A percentile compares a stretch with the other conserved stretches of the same genome.
These are phyloP conservation scores for Talaromyces sp. DNA, from an alignment of 2,329 filamentous ascomycete species.

Conservation along the genomic window DNA sequence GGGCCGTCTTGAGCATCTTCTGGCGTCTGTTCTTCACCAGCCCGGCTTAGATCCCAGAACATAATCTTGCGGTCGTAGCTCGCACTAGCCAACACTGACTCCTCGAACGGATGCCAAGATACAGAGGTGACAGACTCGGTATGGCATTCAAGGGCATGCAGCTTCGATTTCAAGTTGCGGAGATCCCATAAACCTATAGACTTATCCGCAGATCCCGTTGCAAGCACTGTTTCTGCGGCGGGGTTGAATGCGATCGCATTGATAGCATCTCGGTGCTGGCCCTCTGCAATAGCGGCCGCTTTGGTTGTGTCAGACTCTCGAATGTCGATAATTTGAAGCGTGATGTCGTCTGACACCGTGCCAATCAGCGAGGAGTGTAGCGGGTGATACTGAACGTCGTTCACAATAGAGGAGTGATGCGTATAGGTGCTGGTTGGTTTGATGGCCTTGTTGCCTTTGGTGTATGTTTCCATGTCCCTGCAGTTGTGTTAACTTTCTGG, in stretches of 20 bases:
- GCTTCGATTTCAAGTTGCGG: constrained; percentile 81
- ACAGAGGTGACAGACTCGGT: constrained; percentile 85
- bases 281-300: constrained; percentile 65
- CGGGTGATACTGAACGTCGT: constrained; percentile 95
- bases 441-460: constrained; percentile 65
- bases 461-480: constrained; percentile 77
- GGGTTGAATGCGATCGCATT: constrained; percentile 96
- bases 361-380: constrained; percentile 81
- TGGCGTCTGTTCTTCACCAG: constrained; percentile 89
- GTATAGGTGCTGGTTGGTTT: constrained; percentile 73
- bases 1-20: constrained; percentile 94
- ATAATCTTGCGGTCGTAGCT: constrained; percentile 91
- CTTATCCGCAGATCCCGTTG: constrained; percentile 92
- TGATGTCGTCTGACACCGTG: constrained; percentile 91
- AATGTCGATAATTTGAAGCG: constrained; percentile 86
- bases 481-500: not conserved
- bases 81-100: constrained; percentile 81
- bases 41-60: constrained; percentile 91
- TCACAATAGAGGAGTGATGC: constrained; percentile 86
- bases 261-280: constrained; percentile 85
- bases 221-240: constrained; percentile 80
- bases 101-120: constrained; percentile 90
- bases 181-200: constrained; percentile 95
- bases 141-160: constrained; percentile 87
- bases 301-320: constrained; percentile 64